These are phyloP conservation scores for Periconia sp. DNA, from an alignment of 2,329 filamentous ascomycete genomes.

Conservation along the genomic window DNA sequence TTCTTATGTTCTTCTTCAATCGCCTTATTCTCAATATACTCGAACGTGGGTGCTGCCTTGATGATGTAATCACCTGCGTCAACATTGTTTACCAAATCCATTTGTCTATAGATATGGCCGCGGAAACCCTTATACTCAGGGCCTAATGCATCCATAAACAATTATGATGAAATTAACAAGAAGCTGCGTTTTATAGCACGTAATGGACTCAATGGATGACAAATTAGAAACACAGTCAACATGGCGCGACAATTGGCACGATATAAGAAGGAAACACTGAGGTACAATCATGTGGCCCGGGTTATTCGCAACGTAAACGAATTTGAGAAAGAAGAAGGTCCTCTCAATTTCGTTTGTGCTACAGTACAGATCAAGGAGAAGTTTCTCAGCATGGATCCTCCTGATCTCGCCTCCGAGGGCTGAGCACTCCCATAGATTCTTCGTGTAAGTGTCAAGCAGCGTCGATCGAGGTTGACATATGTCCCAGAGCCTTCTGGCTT, in stretches of 20 bases:
- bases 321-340: conserved; percentile 1
- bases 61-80: conserved; percentile 7
- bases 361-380: not conserved
- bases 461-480: conserved; percentile 1
- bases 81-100: conserved; percentile 6
- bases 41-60: conserved; percentile 10
- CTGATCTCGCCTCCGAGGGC: conserved; percentile 4
- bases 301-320: not conserved
- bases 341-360: not conserved
- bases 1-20: conserved; percentile 11
- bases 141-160: conserved; percentile 1
- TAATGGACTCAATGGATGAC: not conserved
- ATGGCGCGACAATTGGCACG: not conserved
- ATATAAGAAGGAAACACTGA: not conserved
- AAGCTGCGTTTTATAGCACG: not conserved
- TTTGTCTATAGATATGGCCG: conserved; percentile 12
- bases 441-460: not conserved
- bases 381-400: conserved; percentile 3
- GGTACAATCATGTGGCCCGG: not conserved
- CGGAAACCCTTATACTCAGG: conserved; percentile 9
- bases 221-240: not conserved
- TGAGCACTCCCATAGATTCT: conserved; percentile 3
- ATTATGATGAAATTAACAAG: not conserved
- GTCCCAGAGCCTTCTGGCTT: too few relatives aligned
- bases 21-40: conserved; percentile 13